Evolutionary conservation across 164 flowering plant species (phyloP).

Genomic region (Aristolochia californica): DNA sequence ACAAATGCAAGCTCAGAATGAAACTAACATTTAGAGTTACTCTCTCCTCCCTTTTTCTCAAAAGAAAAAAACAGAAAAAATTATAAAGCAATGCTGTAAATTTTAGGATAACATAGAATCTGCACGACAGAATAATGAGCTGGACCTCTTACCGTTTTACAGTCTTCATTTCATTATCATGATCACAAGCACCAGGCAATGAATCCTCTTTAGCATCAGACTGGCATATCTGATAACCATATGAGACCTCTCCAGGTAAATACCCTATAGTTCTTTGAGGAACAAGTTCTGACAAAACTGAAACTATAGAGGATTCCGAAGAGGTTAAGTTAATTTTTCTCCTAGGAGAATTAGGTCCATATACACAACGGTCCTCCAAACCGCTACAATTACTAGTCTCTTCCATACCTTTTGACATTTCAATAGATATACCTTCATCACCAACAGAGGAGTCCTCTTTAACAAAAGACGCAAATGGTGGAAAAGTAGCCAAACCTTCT

Average conservation of each 20-base stretch:
- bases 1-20: no score
- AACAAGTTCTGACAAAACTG: conserved; percentile 43
- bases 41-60: no score
- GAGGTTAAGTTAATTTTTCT: conserved; percentile 16
- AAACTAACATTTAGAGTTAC: no score
- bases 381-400: conserved; percentile 5
- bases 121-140: no score
- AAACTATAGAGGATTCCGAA: conserved; percentile 28
- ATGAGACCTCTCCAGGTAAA: conserved; percentile 17
- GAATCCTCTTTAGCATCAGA: conserved; percentile 13
- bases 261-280: conserved; percentile 17
- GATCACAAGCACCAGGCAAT: conserved; percentile 15
- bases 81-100: no score
- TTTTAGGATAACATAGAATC: no score
- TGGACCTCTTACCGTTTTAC: conserved; percentile 23
- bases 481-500: conserved; percentile 18
- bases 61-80: no score
- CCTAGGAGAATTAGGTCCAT: conserved; percentile 68
- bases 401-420: not conserved
- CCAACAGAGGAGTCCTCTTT: conserved; percentile 7
- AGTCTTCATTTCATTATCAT: conserved; percentile 18
- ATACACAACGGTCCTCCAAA: conserved; percentile 28
- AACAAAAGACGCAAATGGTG: conserved; percentile 6
- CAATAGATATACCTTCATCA: not conserved
- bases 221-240: conserved; percentile 14